These are phyloP conservation scores for Ceriops tagal DNA, from an alignment of 345 rosid genomes.

Conservation along the genomic window DNA sequence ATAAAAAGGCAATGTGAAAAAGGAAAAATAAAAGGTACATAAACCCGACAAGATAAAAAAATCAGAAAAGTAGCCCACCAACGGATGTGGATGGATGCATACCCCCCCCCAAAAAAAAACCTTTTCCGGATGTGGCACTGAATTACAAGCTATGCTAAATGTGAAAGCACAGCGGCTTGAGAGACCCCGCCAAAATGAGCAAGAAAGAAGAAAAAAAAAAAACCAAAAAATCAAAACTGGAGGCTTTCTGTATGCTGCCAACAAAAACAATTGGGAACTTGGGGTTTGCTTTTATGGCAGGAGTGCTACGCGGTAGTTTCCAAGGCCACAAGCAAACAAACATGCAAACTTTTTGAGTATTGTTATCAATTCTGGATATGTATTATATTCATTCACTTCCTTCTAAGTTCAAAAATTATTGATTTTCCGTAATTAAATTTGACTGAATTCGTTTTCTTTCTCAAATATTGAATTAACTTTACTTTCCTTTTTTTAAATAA, in stretches of 20 bases:
- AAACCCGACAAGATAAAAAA: background rate
- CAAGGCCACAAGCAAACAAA: background rate
- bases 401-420: too few species aligned
- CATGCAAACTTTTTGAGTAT: background rate
- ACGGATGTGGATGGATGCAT: background rate
- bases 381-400: too few species aligned
- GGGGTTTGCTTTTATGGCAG: background rate
- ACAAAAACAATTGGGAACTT: background rate
- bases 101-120: too few species aligned
- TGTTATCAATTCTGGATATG: too few species aligned
- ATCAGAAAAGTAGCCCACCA: background rate
- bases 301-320: constrained; percentile 18
- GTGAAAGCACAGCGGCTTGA: background rate
- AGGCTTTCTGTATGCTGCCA: background rate
- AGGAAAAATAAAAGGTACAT: background rate
- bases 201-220: too few species aligned
- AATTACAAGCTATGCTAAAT: background rate
- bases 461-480: background rate
- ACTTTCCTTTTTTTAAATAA: too few species aligned
- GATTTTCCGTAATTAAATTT: too few species aligned
- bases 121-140: constrained; percentile 7
- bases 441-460: background rate
- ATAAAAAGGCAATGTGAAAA: background rate
- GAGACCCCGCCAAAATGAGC: background rate
- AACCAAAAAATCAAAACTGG: background rate